Conservation (phyloP, 1,284 basidiomycete genomes). For the Pholiota adiposa region DNA sequence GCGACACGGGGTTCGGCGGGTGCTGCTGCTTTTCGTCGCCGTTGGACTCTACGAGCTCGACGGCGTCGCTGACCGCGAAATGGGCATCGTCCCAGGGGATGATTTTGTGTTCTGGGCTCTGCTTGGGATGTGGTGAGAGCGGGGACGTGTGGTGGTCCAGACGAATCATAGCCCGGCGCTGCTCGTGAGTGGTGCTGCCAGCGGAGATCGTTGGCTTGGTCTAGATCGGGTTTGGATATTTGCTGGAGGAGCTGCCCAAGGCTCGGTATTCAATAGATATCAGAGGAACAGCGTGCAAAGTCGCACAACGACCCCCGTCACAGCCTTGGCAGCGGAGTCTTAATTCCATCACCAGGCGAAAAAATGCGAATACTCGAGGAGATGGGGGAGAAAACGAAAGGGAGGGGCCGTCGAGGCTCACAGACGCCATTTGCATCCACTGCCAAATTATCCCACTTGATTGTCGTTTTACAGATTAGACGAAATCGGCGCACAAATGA, state of each 20-base stretch:
- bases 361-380: neutral
- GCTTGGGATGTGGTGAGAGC: slow-evolving; percentile 37
- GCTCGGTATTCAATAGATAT: slow-evolving; percentile 7
- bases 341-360: slow-evolving; percentile 13
- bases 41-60: slow-evolving; percentile 14
- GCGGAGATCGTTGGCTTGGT: neutral
- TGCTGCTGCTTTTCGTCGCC: slow-evolving; percentile 35
- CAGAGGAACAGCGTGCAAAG: slow-evolving; percentile 12
- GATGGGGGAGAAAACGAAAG: neutral
- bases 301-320: slow-evolving; percentile 11
- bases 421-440: neutral
- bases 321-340: slow-evolving; percentile 22
- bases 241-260: slow-evolving; percentile 7
- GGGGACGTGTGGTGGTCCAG: slow-evolving; percentile 20
- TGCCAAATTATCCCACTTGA: slow-evolving; percentile 2
- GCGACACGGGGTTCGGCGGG: slow-evolving; percentile 30
- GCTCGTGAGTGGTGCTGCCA: neutral
- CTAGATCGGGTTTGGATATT: neutral
- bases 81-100: slow-evolving; percentile 42
- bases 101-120: slow-evolving; percentile 41
- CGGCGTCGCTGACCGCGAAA: slow-evolving; percentile 7
- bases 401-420: neutral
- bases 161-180: slow-evolving; percentile 23
- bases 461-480: neutral
- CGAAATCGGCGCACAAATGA: slow-evolving; percentile 12